Evolutionary conservation across 2,329 filamentous ascomycete species (phyloP).

Genomic region (Colletotrichum sp.): DNA sequence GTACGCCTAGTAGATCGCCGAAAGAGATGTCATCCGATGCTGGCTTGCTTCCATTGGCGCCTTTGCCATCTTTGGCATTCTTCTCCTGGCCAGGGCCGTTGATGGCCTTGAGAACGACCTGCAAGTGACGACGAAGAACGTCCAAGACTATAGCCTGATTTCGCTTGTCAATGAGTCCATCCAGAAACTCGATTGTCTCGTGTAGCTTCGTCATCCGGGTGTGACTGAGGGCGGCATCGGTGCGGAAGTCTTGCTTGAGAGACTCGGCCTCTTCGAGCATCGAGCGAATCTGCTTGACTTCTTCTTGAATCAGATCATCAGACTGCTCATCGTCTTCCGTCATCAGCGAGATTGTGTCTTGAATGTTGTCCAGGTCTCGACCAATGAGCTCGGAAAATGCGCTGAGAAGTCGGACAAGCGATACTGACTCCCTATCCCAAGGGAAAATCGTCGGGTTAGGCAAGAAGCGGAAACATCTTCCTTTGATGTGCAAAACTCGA

Average conservation of each 20-base stretch:
- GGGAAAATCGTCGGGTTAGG: constrained; percentile 52
- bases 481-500: constrained; percentile 35
- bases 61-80: background rate
- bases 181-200: constrained; percentile 1
- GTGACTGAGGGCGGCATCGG: background rate
- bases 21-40: background rate
- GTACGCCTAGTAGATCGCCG: background rate
- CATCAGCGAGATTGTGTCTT: fast-evolving
- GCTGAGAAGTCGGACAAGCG: constrained; percentile 43
- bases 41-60: background rate
- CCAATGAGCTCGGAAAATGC: constrained; percentile 38
- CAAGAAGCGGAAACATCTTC: constrained; percentile 42
- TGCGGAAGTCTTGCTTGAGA: background rate
- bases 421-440: constrained; percentile 58
- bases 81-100: constrained; percentile 32
- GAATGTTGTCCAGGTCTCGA: constrained; percentile 13
- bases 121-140: constrained; percentile 53
- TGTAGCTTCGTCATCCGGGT: background rate
- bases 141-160: constrained; percentile 38
- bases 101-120: constrained; percentile 50
- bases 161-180: constrained; percentile 26
- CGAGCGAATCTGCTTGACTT: constrained; percentile 16
- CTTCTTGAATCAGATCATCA: fast-evolving
- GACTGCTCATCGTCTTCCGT: constrained; percentile 20
- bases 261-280: background rate